These are phyloP conservation scores for Acacia concinna DNA, from an alignment of 331 rosid species.

Conservation along the genomic window DNA sequence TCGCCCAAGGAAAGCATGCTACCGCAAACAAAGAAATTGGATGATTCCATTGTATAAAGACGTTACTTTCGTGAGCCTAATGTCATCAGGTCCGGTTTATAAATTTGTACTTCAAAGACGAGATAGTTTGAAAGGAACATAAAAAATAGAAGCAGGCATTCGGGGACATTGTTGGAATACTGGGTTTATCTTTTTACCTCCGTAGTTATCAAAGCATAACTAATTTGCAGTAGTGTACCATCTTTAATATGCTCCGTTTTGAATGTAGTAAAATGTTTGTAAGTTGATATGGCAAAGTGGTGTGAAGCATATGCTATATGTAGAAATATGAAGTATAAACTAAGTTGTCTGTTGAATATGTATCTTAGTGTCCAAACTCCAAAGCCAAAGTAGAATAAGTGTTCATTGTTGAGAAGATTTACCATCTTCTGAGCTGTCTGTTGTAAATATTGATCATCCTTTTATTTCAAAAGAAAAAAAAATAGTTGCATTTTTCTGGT, in stretches of 20 bases:
- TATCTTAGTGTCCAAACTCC: neutral
- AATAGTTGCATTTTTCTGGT: neutral
- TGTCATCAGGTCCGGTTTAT: neutral
- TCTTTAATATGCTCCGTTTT: neutral
- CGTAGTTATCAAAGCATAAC: neutral
- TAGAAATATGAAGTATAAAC: neutral
- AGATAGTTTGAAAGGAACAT: neutral
- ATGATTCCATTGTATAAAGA: neutral
- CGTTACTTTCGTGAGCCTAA: neutral
- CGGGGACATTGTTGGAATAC: neutral
- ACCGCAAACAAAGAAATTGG: neutral
- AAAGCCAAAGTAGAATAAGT: neutral
- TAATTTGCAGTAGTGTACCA: neutral
- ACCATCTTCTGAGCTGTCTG: neutral
- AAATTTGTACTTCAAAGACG: neutral
- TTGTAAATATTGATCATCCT: too few species aligned
- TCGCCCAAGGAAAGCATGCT: neutral
- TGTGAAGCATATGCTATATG: neutral
- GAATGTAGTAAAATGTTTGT: neutral
- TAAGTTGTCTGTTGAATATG: neutral
- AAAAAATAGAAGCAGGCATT: neutral
- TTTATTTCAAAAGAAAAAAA: neutral
- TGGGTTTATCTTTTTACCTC: neutral
- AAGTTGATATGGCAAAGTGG: slow-evolving; percentile 11
- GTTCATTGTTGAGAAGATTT: neutral